Evolutionary conservation across 2,329 filamentous ascomycete genomes (phyloP), one percentile per base, ranked within the genome.

Genomic region (Talaromyces sp.): DNA sequence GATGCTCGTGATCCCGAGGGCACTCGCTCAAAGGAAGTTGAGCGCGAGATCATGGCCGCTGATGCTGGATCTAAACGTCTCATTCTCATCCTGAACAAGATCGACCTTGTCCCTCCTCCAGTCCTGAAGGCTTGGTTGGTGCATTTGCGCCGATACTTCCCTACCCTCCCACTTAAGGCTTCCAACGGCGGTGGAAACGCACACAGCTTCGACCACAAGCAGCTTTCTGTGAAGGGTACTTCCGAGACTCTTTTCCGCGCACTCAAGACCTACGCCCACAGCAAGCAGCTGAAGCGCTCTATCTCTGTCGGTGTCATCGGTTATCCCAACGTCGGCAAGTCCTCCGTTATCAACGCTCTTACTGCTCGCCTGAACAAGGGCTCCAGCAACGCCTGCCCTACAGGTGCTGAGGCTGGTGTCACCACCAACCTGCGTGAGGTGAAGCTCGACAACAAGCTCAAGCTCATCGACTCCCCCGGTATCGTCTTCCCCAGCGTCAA

Each of bases 321-420:
- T 24, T 97, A 96, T 73, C 92, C 92, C 65, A 97, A 97, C 71
- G 92, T 96, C 54, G 92, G 92, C 70, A 97, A 97, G 79, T 96
- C 91, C 24, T 96, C 91, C 46, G 91, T 97, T 66, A 96, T 97
- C 81, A 97, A 97, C 73, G 90, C 91, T 14, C 85, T 97, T 51
- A 88, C 91, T 17, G 86, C 89, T 33, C 85, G 90, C 33, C 79
- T 96, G 63, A 86, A 83, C 66, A 80, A 81, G 60, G 84, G 83
- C 33, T 77, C 77, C 40, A 77, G 82, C 62, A 80, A 82, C 32
- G 89, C 90, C 39, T 96, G 91, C 71, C 92, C 92, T 1, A 89
- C 90, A 1, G 92, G 92, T 55, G 91, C 92, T 27, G 92, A 96
- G 76, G 92, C 92, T 19, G 92, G 92, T 49, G 90, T 97, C 35